Evolutionary conservation across 169 alveolate species (phyloP), one percentile per base, ranked within the genome.

Genomic region (Amoebophrya sp.): DNA sequence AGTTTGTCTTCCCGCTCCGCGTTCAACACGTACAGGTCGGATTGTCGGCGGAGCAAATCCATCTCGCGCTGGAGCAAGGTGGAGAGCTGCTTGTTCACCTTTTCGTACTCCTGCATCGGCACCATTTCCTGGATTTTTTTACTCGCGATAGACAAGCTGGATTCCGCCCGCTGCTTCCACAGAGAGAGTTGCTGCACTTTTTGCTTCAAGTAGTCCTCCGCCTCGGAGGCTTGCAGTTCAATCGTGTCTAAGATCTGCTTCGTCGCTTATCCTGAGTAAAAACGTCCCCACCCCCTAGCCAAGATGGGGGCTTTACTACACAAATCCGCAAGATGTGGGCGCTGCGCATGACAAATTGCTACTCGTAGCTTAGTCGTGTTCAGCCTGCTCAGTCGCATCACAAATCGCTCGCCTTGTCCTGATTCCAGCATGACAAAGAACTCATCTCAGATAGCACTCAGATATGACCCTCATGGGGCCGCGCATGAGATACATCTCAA

Each of bases 111-210:
- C 83, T 2, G 7, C 83, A 66, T 25, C 83, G 83, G 83, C 35
- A 66, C 83, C 83, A 66, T 66, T 2, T 66, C 83, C 83, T 25
- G 35, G 10, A 66, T 66, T n/a, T 66, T 66, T n/a, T 66, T 66
- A 2, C 32, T 1, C 32, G 83, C 83, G 83, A 66, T 66, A 2
- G 32, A 25, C 83, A 66, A 25, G 32, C 32, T 1, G 83, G 1
- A 7, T 25, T 66, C 83, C 29, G 83, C 83, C 10, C 83, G 83
- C 83, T 66, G 83, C 35, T 66, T 66, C 83, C 83, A 66, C 83
- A 66, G 18, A 1, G 83, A 0, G 32, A 66, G 83, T 12, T 66
- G 83, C 35, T 2, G 18, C 0, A 66, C 35, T 25, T 25, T 7
- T 25, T 66, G 83, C 83, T 66, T 66, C 83, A 66, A 25, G 83